Percentiles rank a stretch among this genome's conserved stretches.
phyloP scores from a whole-genome alignment of 2,329 filamentous ascomycete genomes.

The Arachnomyces sp. region DNA sequence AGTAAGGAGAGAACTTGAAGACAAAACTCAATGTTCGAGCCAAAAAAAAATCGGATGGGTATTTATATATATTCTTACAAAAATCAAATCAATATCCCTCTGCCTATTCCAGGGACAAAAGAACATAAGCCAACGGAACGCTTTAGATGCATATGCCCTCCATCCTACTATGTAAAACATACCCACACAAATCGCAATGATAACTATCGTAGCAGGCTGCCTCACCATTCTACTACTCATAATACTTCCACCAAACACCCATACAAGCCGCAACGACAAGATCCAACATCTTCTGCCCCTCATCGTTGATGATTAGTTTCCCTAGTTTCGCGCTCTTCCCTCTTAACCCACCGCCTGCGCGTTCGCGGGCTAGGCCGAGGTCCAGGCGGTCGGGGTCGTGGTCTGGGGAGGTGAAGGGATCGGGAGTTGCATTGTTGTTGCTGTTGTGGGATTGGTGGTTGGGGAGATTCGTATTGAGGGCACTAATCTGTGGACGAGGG shows the following conservation, averaged over 20 bases:
- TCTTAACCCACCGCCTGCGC: slow-evolving; percentile 74
- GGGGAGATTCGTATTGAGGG: slow-evolving; percentile 10
- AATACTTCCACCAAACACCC: slow-evolving; percentile 87
- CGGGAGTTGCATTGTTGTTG: slow-evolving; percentile 19
- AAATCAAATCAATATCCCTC: too few species aligned
- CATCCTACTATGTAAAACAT: too few species aligned
- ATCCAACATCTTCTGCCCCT: slow-evolving; percentile 93
- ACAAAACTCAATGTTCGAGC: too few species aligned
- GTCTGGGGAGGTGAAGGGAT: slow-evolving; percentile 14
- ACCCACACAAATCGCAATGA: too few species aligned
- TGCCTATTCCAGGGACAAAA: too few species aligned
- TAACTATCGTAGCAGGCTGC: too few species aligned
- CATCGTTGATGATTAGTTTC: slow-evolving; percentile 81
- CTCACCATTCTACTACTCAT: slow-evolving; percentile 38
- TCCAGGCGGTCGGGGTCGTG: slow-evolving; percentile 47
- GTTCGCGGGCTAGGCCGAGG: slow-evolving; percentile 68
- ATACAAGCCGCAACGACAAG: slow-evolving; percentile 84
- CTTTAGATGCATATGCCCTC: too few species aligned
- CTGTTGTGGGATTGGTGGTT: slow-evolving; percentile 5
- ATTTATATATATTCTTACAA: too few species aligned
- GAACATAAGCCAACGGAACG: too few species aligned
- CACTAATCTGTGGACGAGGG: slow-evolving; percentile 18
- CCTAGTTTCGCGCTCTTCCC: slow-evolving; percentile 87
- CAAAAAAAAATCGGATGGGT: too few species aligned
- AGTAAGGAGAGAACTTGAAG: too few species aligned